Base-by-base conservation (phyloP, 2,329 filamentous ascomycete genomes). In the Beauveria scarabaeidicola region DNA sequence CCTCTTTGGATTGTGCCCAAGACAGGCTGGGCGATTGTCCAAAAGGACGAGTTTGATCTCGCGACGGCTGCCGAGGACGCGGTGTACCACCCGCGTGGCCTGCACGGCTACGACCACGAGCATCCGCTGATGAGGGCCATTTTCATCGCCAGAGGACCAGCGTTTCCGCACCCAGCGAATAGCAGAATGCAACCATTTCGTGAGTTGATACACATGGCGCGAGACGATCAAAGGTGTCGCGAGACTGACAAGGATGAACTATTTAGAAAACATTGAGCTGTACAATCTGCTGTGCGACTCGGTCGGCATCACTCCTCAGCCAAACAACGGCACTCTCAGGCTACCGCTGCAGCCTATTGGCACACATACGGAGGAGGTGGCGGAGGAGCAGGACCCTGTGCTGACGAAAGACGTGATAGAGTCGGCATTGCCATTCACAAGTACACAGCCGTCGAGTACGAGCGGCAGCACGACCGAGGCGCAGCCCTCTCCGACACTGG, bases 71-170 rank as follows among this genome's bases (percentile, higher is more conserved):
- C 85, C 62, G 78, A 81, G 58, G 84, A 83, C 0, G 71, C 82
- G 13, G 77, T 84, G 0, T 99, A 97, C 69, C 81, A 88, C 65
- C 94, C 94, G 0, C 82, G 82, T 29, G 94, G 94, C 2, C 76
- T 99, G 2, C 94, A 99, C 69, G 94, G 94, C 1, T 99, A 97
- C 69, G 94, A 99, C 70, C 88, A 96, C 67, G 87, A 96, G 68
- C 88, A 99, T 70, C 92, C 93, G 0, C 78, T 99, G 48, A 99
- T 99, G 94, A 81, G 94, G 43, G 93, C 94, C 0, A 95, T 99
- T 47, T 99, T 99, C 67, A 81, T 97, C 52, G 94, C 94, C 1
- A 81, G 90, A 43, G 94, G 94, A 0, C 94, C 94, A 4, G 92
- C 93, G 0, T 99, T 99, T 69, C 90, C 91, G 0, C 92, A 97